Evolutionary conservation across 139 green algal species (phyloP).

Genomic region (Gonium pectorale): DNA sequence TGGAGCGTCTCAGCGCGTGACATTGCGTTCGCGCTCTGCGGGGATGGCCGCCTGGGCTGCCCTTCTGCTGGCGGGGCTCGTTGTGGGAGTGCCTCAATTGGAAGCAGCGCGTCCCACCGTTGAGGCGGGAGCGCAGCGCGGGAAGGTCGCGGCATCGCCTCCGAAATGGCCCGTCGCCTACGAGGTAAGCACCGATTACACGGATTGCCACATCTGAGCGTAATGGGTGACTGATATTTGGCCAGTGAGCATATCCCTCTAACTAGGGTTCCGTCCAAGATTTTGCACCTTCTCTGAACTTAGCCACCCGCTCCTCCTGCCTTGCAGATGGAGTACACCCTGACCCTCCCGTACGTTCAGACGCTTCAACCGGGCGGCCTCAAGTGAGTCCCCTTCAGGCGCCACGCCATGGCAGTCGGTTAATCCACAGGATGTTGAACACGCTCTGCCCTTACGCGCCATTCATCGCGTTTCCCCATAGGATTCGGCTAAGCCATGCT

Average conservation of each 20-base stretch:
- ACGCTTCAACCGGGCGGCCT: constrained; percentile 46
- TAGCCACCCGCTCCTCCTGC: not conserved
- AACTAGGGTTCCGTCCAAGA: not conserved
- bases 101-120: no score
- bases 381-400: no score
- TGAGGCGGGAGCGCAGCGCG: not conserved
- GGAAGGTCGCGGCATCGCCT: not conserved
- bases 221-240: not conserved
- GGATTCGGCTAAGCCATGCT: no score
- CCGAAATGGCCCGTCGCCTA: constrained; percentile 1
- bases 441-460: no score
- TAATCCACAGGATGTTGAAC: no score
- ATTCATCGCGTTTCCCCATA: no score
- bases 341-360: constrained; percentile 52
- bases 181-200: not conserved
- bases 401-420: no score
- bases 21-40: not conserved
- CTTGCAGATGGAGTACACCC: constrained; percentile 50
- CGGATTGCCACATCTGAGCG: not conserved
- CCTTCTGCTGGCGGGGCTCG: not conserved
- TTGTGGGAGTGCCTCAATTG: not conserved
- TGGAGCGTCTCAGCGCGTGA: not conserved
- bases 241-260: not conserved
- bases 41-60: not conserved
- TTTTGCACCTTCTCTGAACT: not conserved